These are phyloP conservation scores for Neofusicoccum cordaticola DNA, from an alignment of 2,329 filamentous ascomycete genomes.

Conservation along the genomic window DNA sequence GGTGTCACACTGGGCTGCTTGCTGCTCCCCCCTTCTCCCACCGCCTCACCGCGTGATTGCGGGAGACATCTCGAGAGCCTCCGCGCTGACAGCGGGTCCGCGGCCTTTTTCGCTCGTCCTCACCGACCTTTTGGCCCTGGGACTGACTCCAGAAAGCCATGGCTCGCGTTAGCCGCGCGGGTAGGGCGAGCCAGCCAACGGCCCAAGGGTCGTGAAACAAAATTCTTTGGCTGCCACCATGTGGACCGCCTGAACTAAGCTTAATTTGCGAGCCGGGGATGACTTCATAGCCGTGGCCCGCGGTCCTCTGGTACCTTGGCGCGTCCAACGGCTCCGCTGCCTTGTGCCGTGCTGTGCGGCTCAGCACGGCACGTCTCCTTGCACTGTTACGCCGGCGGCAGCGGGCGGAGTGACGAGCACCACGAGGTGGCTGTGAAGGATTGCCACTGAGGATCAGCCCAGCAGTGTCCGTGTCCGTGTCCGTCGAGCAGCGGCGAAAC, in stretches of 20 bases:
- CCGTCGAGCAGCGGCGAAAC: no score
- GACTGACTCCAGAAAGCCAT: neutral
- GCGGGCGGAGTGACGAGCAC: no score
- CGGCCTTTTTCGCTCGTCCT: neutral
- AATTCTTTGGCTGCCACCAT: neutral
- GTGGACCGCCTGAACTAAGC: neutral
- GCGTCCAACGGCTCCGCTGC: no score
- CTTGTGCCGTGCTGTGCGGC: no score
- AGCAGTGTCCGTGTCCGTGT: no score
- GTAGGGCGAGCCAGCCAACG: neutral
- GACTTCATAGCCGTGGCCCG: neutral
- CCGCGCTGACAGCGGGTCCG: no score
- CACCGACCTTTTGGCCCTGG: constrained; percentile 10
- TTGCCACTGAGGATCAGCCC: no score
- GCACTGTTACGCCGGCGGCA: no score
- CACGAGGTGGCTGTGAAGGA: no score
- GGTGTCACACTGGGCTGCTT: neutral
- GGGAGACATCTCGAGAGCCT: neutral
- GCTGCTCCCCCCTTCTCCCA: neutral
- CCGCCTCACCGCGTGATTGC: neutral
- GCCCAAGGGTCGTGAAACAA: neutral
- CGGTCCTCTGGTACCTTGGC: no score
- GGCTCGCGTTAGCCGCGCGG: neutral
- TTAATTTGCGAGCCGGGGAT: constrained; percentile 12
- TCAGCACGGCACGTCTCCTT: no score